phyloP scores from a whole-genome alignment of 2,329 filamentous ascomycete genomes.

The Pseudogymnoascus sp. region DNA sequence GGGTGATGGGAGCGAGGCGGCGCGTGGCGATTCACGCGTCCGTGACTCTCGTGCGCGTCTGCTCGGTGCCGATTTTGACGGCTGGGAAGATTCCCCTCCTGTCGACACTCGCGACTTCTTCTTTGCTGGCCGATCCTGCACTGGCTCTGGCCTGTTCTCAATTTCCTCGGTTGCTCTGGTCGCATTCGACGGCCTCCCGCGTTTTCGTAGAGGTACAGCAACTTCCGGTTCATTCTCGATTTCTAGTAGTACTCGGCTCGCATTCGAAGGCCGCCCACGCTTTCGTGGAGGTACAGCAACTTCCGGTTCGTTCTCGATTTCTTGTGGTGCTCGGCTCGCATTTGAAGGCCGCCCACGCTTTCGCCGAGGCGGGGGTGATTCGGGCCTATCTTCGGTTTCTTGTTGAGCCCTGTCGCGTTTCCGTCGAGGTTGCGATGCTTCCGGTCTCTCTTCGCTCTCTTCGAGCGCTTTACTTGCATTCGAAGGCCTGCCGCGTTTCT shows the following conservation, averaged over 20 bases:
- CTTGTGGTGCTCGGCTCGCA: not conserved
- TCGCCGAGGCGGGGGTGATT: not conserved
- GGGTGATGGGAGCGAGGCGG: not conserved
- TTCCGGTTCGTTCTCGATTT: slow-evolving; percentile 2
- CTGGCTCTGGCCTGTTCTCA: not conserved
- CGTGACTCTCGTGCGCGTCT: not conserved
- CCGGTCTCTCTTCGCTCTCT: not conserved
- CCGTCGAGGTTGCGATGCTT: not conserved
- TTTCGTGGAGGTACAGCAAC: not conserved
- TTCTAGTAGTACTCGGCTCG: not conserved
- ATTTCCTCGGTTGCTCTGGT: not conserved
- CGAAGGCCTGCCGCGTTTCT: slow-evolving; percentile 13
- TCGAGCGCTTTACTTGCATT: not conserved
- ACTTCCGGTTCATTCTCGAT: not conserved
- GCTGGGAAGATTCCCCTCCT: slow-evolving; percentile 11
- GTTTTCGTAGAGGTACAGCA: not conserved
- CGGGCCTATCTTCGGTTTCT: not conserved
- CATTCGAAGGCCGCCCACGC: not conserved
- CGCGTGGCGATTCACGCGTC: not conserved
- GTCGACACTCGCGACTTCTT: not conserved
- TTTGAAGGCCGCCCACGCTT: slow-evolving; percentile 13
- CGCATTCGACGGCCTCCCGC: not conserved
- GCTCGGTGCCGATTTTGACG: not conserved
- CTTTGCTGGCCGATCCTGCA: not conserved
- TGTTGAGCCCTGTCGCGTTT: slow-evolving; percentile 4